Conservation (phyloP, 768 basidiomycete genomes). For the Phlebiopsis gigantea region DNA sequence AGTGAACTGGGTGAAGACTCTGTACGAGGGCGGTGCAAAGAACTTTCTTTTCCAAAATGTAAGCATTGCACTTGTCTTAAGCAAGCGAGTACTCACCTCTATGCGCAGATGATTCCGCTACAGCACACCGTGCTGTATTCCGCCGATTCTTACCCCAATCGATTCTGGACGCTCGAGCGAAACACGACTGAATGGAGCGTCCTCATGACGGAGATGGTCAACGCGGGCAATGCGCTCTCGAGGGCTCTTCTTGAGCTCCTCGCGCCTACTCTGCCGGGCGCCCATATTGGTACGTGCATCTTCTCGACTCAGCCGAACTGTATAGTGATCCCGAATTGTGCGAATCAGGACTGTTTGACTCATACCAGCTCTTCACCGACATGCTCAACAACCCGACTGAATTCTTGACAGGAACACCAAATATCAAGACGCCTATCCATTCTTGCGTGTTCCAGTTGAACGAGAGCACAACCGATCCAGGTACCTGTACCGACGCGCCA, state of each 20-base stretch:
- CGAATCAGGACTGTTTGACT: conserved; percentile 56
- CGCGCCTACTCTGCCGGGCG: conserved; percentile 28
- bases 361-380: conserved; percentile 54
- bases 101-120: conserved; percentile 30
- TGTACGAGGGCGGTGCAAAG: conserved; percentile 55
- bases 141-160: conserved; percentile 26
- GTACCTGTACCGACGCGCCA: conserved; percentile 31
- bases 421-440: conserved; percentile 47
- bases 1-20: conserved; percentile 50
- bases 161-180: conserved; percentile 27
- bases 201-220: conserved; percentile 28
- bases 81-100: not conserved
- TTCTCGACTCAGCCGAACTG: not conserved
- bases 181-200: conserved; percentile 32
- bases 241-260: conserved; percentile 22
- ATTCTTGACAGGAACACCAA: conserved; percentile 61
- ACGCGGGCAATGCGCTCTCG: conserved; percentile 26
- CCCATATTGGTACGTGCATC: conserved; percentile 48
- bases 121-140: conserved; percentile 27
- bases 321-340: not conserved
- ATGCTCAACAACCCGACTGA: conserved; percentile 44
- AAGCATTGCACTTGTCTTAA: conserved; percentile 15
- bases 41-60: conserved; percentile 71
- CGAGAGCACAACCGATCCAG: conserved; percentile 22
- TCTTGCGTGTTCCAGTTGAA: conserved; percentile 41